Base-by-base conservation (phyloP, 257 asterid genomes). In the Solanum virginianum region DNA sequence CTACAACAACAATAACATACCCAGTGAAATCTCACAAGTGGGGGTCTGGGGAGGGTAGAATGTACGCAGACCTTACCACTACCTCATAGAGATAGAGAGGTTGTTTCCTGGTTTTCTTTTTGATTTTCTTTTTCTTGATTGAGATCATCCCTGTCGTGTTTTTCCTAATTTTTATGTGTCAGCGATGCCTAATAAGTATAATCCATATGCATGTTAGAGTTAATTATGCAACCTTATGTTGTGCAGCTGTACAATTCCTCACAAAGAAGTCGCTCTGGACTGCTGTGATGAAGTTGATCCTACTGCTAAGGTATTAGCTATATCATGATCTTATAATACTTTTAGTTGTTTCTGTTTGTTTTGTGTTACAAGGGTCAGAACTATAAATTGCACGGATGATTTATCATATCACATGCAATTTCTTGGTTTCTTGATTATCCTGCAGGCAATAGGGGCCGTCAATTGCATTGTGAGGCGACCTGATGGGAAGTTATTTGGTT, bases 201-300 rank as follows among this genome's bases (percentile, higher is more conserved):
- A 45, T 45, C 12, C 57, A 72, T 72, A 72, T 72, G 20, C 39
- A 13, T 72, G 57, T 24, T 24, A 29, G 77, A 55, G 41, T 57
- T 86, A 57, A n/a, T 86, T 54, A 68, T 56, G 85, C 55, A 82
- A 60, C 69, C 66, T 88, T 20, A 59, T 79, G 79, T 85, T 86
- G 85, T 91, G 83, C 97, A 97, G 99, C 85, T 91, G 95, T 83
- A 95, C 98, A 39, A 95, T 97, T 87, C 99, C 99, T 89, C 98
- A 97, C 79, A 97, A 97, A 90, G 98, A 95, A 90, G 93, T 85
- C 56, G 98, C 93, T 20, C 89, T 94, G 84, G 81, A 89, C 51
- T 89, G 93, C 80, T 94, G 98, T 69, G 96, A 93, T 85, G 98
- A 94, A 86, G 92, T 97, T 68, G 98, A 97, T 88, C 98, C 97